Percentiles rank a stretch among this genome's conserved stretches.
Evolutionary conservation across 441 rosid species (phyloP).

Genomic region (Jatropha podagrica): DNA sequence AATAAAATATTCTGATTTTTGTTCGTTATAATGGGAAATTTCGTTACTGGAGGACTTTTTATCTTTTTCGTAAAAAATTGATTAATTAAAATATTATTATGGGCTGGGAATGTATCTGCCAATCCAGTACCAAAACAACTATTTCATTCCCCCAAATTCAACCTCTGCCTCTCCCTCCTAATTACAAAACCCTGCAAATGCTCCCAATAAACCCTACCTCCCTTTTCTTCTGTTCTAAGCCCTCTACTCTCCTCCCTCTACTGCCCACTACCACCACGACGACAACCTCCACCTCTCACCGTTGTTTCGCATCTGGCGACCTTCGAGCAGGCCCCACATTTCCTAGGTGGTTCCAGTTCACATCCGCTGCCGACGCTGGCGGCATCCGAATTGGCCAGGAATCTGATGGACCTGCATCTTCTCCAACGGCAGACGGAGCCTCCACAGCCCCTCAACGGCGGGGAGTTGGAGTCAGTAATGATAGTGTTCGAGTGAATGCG

Average conservation of each 20-base stretch:
- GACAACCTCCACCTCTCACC: slow-evolving; percentile 30
- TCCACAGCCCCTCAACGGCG: slow-evolving; percentile 18
- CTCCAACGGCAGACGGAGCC: not conserved
- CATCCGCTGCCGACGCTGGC: slow-evolving; percentile 42
- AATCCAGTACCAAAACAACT: no score
- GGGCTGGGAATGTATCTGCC: no score
- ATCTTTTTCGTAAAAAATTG: no score
- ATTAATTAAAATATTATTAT: no score
- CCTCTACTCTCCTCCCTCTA: slow-evolving; percentile 31
- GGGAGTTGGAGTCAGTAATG: slow-evolving; percentile 35
- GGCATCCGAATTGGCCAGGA: slow-evolving; percentile 48
- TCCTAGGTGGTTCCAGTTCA: slow-evolving; percentile 44
- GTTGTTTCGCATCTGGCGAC: slow-evolving; percentile 60
- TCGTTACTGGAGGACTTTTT: no score
- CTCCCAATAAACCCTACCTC: slow-evolving; percentile 48
- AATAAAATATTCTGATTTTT: no score
- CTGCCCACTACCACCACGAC: slow-evolving; percentile 16
- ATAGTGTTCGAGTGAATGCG: slow-evolving; percentile 46
- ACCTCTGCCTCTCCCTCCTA: not conserved
- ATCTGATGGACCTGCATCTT: slow-evolving; percentile 31
- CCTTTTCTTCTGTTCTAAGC: slow-evolving; percentile 38
- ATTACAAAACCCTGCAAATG: slow-evolving; percentile 34
- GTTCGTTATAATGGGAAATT: no score
- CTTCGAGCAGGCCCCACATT: slow-evolving; percentile 36
- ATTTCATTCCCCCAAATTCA: not conserved